A percentile compares a stretch with the other conserved stretches of the same genome.
Evolutionary conservation across 2,329 filamentous ascomycete species (phyloP).

Genomic region (Microsporum canis): DNA sequence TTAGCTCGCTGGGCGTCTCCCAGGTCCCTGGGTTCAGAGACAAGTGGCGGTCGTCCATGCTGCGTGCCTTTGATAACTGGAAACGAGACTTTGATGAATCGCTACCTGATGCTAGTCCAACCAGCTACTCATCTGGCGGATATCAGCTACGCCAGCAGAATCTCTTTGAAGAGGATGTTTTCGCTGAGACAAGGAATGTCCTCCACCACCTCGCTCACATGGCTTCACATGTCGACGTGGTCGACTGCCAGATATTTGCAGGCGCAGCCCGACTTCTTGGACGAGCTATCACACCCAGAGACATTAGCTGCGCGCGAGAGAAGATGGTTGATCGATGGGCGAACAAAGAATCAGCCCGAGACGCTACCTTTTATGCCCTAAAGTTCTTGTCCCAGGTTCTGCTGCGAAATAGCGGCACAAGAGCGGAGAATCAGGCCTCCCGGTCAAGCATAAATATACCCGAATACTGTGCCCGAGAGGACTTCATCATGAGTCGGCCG

Average conservation of each 20-base stretch:
- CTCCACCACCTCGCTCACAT: conserved; percentile 92
- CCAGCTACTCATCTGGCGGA: conserved; percentile 12
- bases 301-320: conserved; percentile 66
- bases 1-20: conserved; percentile 71
- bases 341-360: conserved; percentile 71
- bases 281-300: conserved; percentile 68
- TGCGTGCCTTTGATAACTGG: conserved; percentile 87
- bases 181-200: conserved; percentile 80
- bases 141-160: conserved; percentile 20
- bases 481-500: conserved; percentile 78
- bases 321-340: conserved; percentile 87
- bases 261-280: conserved; percentile 76
- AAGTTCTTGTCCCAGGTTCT: conserved; percentile 81
- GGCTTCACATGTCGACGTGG: conserved; percentile 93
- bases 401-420: conserved; percentile 39
- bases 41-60: conserved; percentile 79
- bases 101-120: conserved; percentile 42
- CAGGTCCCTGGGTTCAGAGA: conserved; percentile 74
- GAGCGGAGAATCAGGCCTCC: conserved; percentile 14
- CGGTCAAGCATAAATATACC: conserved; percentile 26
- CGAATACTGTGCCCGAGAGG: conserved; percentile 71
- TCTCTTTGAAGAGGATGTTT: conserved; percentile 49
- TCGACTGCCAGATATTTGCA: conserved; percentile 95
- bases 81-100: conserved; percentile 81
- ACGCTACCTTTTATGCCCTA: conserved; percentile 85